A percentile compares a stretch with the other conserved stretches of the same genome.
These are phyloP conservation scores for Cyclotella cryptica DNA, from an alignment of 108 stramenopile species.

Conservation along the genomic window DNA sequence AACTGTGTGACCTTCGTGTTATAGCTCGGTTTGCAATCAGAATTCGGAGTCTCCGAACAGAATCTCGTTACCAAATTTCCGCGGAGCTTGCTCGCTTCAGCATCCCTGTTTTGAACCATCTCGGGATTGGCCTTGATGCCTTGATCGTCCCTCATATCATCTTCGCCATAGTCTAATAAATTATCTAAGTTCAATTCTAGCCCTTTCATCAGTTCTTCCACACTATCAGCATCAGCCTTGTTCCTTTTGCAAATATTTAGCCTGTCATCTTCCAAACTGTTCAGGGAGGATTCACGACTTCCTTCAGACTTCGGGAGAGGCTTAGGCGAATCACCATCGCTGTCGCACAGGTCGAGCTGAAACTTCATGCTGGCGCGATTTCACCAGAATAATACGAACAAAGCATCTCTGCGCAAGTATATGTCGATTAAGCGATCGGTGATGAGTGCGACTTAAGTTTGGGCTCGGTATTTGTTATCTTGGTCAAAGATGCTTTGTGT, in stretches of 20 bases:
- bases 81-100: neutral
- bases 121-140: neutral
- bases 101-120: neutral
- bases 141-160: neutral
- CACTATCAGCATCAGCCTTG: neutral
- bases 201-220: neutral
- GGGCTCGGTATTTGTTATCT: neutral
- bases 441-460: too few species aligned
- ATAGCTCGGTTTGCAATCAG: neutral
- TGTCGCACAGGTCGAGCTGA: neutral
- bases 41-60: neutral
- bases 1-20: too few species aligned
- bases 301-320: neutral
- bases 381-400: neutral
- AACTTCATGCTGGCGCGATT: neutral
- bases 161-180: neutral
- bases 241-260: neutral
- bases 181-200: conserved; percentile 5
- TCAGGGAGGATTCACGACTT: neutral
- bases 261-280: neutral
- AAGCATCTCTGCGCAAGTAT: neutral
- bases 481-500: neutral
- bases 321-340: neutral
- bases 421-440: too few species aligned
- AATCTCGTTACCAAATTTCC: neutral